These are phyloP conservation scores for Colletotrichum liriopes DNA, from an alignment of 2,329 filamentous ascomycete species.

Conservation along the genomic window DNA sequence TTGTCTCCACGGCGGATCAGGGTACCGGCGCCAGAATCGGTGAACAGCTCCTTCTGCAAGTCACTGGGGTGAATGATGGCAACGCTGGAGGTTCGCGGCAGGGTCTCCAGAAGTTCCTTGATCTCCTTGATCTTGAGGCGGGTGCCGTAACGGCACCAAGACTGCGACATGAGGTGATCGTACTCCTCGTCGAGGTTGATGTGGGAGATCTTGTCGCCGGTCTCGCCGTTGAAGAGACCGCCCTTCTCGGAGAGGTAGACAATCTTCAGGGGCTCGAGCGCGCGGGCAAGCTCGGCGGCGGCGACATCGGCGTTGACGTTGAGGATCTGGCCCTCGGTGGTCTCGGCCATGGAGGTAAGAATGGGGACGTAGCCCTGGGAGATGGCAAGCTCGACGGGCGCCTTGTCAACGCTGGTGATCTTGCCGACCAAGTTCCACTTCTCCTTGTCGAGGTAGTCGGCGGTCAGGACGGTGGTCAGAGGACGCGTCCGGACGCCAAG, in stretches of 20 bases:
- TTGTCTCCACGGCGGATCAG: conserved; percentile 94
- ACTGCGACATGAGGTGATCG: conserved; percentile 90
- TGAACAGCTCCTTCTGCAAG: conserved; percentile 96
- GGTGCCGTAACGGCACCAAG: conserved; percentile 96
- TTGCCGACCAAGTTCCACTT: conserved; percentile 97
- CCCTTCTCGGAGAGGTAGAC: conserved; percentile 99
- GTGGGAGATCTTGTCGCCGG: conserved; percentile 94
- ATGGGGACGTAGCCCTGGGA: conserved; percentile 93
- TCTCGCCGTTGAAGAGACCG: conserved; percentile 92
- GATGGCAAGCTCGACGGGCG: conserved; percentile 91
- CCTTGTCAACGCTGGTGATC: conserved; percentile 92
- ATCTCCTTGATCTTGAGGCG: conserved; percentile 98
- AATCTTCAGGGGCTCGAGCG: conserved; percentile 94
- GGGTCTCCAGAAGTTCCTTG: conserved; percentile 89
- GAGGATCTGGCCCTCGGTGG: conserved; percentile 89
- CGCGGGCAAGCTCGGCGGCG: conserved; percentile 90
- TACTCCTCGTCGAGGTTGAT: conserved; percentile 99
- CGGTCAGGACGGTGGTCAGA: conserved; percentile 91
- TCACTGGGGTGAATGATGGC: conserved; percentile 98
- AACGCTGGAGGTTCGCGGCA: conserved; percentile 93
- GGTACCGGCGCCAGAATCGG: conserved; percentile 94
- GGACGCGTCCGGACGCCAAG: conserved; percentile 92
- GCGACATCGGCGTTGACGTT: conserved; percentile 99
- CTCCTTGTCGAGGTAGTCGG: conserved; percentile 95
- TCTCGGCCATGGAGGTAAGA: conserved; percentile 96